Base-by-base conservation (phyloP, 139 green algal genomes). In the Protoeuglena noctilucae region DNA sequence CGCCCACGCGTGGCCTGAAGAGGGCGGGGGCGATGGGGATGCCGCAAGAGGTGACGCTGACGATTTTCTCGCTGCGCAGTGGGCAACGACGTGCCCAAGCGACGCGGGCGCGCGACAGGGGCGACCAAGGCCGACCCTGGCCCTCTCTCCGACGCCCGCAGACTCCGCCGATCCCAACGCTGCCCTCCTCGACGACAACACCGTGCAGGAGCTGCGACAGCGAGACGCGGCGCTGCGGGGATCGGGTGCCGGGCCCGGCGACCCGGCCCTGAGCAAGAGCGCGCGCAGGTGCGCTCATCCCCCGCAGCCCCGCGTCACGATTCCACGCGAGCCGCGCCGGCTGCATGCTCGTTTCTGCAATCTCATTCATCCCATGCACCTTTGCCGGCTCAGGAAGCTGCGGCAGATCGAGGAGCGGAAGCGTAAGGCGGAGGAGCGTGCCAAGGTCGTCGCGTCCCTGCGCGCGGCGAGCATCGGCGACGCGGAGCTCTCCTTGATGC, bases 341-440 rank as follows among this genome's bases (percentile, higher is more conserved):
- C n/a, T n/a, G n/a, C n/a, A n/a, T n/a, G n/a, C n/a, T n/a, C n/a
- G n/a, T n/a, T n/a, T n/a, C n/a, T n/a, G n/a, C n/a, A n/a, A n/a
- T n/a, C n/a, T n/a, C n/a, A n/a, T n/a, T n/a, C 34, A 43, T 7
- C 34, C 34, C 34, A 7, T 7, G 34, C 12, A 47, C 61, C 90
- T 87, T 54, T 70, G 75, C 0, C 65, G 87, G 71, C 71, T 72
- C 24, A 69, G 79, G 26, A 89, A 88, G 65, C 63, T 84, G 43
- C 72, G 70, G 28, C 72, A 81, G 47, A 58, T 89, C 4, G 52
- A 83, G 54, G 63, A 73, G 7, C 80, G 80, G 47, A 84, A 85
- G 43, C 60, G 74, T 48, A 63, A 66, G 45, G 63, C 76, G 0
- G 63, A 27, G 21, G n/a, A 60, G 46, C 60, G 71, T n/a, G 49